Percentiles rank a stretch among this genome's conserved stretches.
Conservation (phyloP, 768 basidiomycete species). For the Lentinula lateritia region DNA sequence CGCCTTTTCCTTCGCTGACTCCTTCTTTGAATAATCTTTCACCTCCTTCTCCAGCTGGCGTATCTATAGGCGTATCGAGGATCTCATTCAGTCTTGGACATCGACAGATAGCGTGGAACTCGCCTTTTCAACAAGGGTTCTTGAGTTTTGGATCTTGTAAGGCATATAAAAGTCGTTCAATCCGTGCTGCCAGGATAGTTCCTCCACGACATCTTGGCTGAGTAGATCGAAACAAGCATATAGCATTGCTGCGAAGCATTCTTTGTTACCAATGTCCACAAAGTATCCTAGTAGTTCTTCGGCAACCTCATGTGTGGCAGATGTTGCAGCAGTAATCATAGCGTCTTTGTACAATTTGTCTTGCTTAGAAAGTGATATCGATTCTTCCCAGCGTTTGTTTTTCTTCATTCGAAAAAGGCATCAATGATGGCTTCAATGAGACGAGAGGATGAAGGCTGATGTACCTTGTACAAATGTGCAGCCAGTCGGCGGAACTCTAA, state of each 20-base stretch:
- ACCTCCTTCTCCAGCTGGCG: conserved; percentile 83
- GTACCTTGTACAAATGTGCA: conserved; percentile 91
- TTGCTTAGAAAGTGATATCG: conserved; percentile 89
- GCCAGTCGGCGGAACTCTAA: conserved; percentile 94
- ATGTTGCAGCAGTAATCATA: conserved; percentile 87
- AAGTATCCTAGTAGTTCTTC: conserved; percentile 96
- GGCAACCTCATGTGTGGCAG: conserved; percentile 79
- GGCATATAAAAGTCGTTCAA: conserved; percentile 98
- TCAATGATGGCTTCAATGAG: not conserved
- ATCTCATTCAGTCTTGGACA: not conserved
- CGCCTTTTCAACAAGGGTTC: conserved; percentile 74
- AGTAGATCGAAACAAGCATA: conserved; percentile 96
- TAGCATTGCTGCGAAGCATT: conserved; percentile 89
- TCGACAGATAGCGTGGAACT: conserved; percentile 5
- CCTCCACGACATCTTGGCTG: conserved; percentile 87
- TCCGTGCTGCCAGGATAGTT: conserved; percentile 93
- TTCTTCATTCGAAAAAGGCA: conserved; percentile 48
- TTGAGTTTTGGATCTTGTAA: conserved; percentile 84
- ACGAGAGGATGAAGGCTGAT: not conserved
- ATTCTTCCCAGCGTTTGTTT: conserved; percentile 95
- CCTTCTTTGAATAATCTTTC: conserved; percentile 81
- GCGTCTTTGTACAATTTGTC: conserved; percentile 98
- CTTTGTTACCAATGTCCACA: conserved; percentile 97
- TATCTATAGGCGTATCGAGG: conserved; percentile 38
- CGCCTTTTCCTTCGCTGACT: conserved; percentile 82